A percentile compares a stretch with the other conserved stretches of the same genome.
These are phyloP conservation scores for Cymbidium sinense DNA, from an alignment of 106 monocot species.

Conservation along the genomic window DNA sequence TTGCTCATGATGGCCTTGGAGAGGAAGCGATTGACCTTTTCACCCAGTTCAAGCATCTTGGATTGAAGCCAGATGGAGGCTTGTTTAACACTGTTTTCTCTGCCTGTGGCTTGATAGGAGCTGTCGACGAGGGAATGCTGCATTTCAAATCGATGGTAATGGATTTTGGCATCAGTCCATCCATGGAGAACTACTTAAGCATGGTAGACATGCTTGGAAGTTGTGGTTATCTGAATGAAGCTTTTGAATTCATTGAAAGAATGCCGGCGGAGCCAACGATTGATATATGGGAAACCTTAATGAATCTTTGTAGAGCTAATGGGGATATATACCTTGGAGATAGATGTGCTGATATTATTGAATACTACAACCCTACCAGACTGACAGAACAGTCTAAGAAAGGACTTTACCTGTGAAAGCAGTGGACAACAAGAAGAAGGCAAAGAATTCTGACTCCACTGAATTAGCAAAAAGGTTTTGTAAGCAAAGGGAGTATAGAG, in stretches of 20 bases:
- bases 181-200: constrained; percentile 54
- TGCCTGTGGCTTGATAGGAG: constrained; percentile 59
- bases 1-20: constrained; percentile 51
- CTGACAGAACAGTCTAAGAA: constrained; percentile 41
- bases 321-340: constrained; percentile 67
- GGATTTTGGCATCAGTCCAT: constrained; percentile 47
- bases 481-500: constrained; percentile 53
- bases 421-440: constrained; percentile 51
- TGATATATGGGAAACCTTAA: constrained; percentile 80
- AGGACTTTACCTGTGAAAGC: constrained; percentile 64
- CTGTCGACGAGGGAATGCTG: constrained; percentile 79
- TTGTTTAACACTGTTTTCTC: constrained; percentile 47
- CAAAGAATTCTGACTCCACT: constrained; percentile 32
- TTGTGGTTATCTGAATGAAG: constrained; percentile 72
- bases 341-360: constrained; percentile 57
- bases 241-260: constrained; percentile 64
- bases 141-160: constrained; percentile 85
- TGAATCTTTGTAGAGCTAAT: constrained; percentile 68
- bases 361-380: constrained; percentile 45
- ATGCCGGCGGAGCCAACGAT: constrained; percentile 65
- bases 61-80: constrained; percentile 50
- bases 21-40: constrained; percentile 83
- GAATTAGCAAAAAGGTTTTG: constrained; percentile 11
- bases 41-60: constrained; percentile 43
- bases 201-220: constrained; percentile 79